phyloP scores from a whole-genome alignment of 345 rosid species.

The Citrus australasica region DNA sequence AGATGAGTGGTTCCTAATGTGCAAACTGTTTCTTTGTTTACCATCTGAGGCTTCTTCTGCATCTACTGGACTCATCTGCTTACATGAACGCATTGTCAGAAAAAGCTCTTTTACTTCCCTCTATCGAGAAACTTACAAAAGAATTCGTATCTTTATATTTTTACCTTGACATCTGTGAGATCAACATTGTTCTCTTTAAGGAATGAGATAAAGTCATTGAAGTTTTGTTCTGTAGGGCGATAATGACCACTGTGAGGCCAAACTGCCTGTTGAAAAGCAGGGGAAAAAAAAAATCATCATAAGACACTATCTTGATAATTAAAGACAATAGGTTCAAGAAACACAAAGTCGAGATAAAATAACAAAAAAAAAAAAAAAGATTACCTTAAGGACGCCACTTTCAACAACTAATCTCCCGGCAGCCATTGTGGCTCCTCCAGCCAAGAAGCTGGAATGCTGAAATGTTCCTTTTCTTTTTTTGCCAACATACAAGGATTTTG shows the following conservation, averaged over 20 bases:
- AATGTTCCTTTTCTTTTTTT: conserved; percentile 77
- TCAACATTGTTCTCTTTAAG: conserved; percentile 75
- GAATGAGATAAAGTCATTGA: conserved; percentile 66
- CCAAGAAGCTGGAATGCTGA: conserved; percentile 94
- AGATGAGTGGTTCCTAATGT: conserved; percentile 55
- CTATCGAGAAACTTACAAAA: neutral
- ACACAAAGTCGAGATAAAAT: neutral
- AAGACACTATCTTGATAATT: neutral
- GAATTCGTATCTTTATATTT: neutral
- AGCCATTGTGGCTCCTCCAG: conserved; percentile 85
- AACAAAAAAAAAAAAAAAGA: neutral
- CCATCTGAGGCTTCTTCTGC: conserved; percentile 40
- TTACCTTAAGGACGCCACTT: conserved; percentile 61
- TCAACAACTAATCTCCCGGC: conserved; percentile 77
- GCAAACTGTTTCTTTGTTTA: conserved; percentile 46
- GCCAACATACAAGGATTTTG: conserved; percentile 70
- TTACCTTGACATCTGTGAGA: conserved; percentile 72
- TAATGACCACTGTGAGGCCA: conserved; percentile 99
- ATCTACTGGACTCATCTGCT: conserved; percentile 70
- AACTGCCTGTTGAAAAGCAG: conserved; percentile 50
- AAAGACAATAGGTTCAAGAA: neutral
- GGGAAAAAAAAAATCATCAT: neutral
- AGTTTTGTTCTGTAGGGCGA: conserved; percentile 82
- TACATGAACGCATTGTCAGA: conserved; percentile 12
- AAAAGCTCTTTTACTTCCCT: neutral